A percentile compares a stretch with the other conserved stretches of the same genome.
Evolutionary conservation across 495 filamentous ascomycete species (phyloP).

Genomic region (Trichoderma virens): DNA sequence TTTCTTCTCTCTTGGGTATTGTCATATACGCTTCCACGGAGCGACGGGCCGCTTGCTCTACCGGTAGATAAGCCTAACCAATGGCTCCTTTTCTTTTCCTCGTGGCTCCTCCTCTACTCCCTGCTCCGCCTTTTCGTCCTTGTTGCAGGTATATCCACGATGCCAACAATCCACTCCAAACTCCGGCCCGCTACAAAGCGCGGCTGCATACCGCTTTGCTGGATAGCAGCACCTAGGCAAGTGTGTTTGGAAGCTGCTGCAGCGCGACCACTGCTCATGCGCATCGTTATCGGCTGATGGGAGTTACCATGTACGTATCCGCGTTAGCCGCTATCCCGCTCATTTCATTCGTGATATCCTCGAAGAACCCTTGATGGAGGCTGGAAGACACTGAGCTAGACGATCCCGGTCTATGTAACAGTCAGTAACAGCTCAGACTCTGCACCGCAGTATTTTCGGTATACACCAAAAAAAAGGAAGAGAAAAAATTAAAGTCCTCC

Average conservation of each 20-base stretch:
- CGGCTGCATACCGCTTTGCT: background rate
- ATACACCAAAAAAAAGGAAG: no score
- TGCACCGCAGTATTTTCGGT: no score
- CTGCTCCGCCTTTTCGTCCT: background rate
- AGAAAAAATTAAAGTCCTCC: no score
- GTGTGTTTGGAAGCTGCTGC: background rate
- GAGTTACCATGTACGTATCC: conserved; percentile 7
- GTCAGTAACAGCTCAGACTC: conserved; percentile 18
- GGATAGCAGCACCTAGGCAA: background rate
- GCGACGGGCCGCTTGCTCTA: background rate
- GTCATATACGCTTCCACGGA: background rate
- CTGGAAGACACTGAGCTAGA: conserved; percentile 35
- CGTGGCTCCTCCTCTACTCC: background rate
- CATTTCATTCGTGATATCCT: conserved; percentile 18
- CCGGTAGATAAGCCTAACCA: background rate
- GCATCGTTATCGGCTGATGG: background rate
- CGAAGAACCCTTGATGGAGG: conserved; percentile 36
- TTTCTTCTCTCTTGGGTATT: background rate
- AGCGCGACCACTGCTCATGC: background rate
- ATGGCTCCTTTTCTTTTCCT: background rate
- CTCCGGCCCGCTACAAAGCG: background rate
- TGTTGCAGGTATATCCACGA: background rate
- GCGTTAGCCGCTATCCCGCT: conserved; percentile 10
- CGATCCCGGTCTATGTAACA: conserved; percentile 33
- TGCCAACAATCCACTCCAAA: background rate